Conservation (phyloP, 495 filamentous ascomycete genomes). For the Penicillium herquei region DNA sequence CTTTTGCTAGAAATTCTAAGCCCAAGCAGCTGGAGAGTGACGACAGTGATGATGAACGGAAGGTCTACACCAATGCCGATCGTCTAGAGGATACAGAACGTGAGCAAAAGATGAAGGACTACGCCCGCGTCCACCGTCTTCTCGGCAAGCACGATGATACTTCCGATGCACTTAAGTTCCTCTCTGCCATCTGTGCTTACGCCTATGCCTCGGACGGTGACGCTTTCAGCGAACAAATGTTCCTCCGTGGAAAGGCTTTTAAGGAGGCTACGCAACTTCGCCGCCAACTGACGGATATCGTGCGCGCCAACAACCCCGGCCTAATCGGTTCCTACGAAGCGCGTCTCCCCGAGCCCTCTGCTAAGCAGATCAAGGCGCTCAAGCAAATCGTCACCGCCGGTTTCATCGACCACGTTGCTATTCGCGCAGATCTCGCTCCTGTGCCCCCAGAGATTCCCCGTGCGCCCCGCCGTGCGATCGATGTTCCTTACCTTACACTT, state of each 20-base stretch:
- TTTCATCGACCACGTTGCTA: constrained; percentile 94
- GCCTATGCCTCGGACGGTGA: constrained; percentile 70
- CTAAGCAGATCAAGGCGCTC: constrained; percentile 73
- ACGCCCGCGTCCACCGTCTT: constrained; percentile 70
- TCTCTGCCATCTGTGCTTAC: constrained; percentile 79
- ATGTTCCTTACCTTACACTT: constrained; percentile 88
- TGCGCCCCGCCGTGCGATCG: constrained; percentile 76
- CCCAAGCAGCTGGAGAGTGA: constrained; percentile 30
- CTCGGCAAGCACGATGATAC: constrained; percentile 79
- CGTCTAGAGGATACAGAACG: constrained; percentile 66
- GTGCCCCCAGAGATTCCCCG: constrained; percentile 66
- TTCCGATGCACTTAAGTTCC: constrained; percentile 85
- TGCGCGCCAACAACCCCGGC: constrained; percentile 70
- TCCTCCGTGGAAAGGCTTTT: constrained; percentile 80
- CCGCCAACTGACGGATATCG: constrained; percentile 75
- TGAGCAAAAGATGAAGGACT: constrained; percentile 64
- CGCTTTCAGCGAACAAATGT: constrained; percentile 75
- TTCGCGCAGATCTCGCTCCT: constrained; percentile 82
- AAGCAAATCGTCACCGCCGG: constrained; percentile 90
- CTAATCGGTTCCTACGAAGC: constrained; percentile 57
- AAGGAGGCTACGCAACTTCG: constrained; percentile 83
- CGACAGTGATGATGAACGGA: constrained; percentile 17
- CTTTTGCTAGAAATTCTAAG: neutral
- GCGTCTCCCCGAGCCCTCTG: constrained; percentile 65
- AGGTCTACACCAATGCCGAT: constrained; percentile 63